Conservation (phyloP, 352 stramenopile genomes). For the Globisporangium echinulatum region DNA sequence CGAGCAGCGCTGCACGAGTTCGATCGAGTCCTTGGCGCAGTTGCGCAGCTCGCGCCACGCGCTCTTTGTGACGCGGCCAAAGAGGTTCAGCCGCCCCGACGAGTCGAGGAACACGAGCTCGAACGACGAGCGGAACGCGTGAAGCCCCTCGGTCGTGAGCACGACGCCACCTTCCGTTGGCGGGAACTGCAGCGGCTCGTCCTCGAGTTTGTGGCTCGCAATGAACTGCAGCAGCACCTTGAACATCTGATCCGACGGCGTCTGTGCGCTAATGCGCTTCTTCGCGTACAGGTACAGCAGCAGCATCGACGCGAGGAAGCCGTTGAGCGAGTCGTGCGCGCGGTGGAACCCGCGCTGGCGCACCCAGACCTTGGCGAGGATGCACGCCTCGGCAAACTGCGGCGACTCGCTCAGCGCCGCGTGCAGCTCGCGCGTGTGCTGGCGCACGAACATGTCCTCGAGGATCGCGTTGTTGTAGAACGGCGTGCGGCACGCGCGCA, state of each 20-base stretch:
- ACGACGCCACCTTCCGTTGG: constrained; percentile 44
- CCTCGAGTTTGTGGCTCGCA: constrained; percentile 53
- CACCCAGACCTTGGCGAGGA: constrained; percentile 86
- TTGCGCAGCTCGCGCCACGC: constrained; percentile 71
- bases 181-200: constrained; percentile 61
- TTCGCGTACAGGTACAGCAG: constrained; percentile 77
- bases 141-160: constrained; percentile 58
- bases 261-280: constrained; percentile 64
- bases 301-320: constrained; percentile 80
- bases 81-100: constrained; percentile 69
- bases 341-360: constrained; percentile 78
- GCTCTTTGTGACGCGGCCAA: constrained; percentile 51
- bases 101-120: constrained; percentile 78
- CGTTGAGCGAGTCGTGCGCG: constrained; percentile 70
- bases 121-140: constrained; percentile 58
- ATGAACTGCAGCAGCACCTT: constrained; percentile 84
- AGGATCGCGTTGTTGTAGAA: constrained; percentile 89
- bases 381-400: constrained; percentile 70
- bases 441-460: constrained; percentile 85
- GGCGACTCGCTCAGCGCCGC: constrained; percentile 47
- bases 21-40: constrained; percentile 48
- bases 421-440: constrained; percentile 82
- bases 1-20: constrained; percentile 52
- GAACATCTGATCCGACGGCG: constrained; percentile 79
- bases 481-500: constrained; percentile 65